phyloP scores from a whole-genome alignment of 2,329 filamentous ascomycete species.

The Trichoderma guizhouense region DNA sequence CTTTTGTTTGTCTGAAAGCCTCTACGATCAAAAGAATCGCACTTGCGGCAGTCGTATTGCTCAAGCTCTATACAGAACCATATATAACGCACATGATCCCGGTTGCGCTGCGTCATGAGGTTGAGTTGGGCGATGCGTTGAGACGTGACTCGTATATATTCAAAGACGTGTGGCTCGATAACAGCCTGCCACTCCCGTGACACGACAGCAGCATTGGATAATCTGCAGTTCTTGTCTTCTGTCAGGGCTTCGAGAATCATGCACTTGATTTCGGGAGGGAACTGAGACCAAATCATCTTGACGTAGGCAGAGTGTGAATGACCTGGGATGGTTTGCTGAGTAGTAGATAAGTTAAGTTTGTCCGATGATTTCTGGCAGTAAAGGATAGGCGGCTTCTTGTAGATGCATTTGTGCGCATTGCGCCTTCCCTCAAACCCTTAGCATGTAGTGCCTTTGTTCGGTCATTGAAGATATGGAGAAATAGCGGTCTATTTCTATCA shows the following conservation, averaged over 20 bases:
- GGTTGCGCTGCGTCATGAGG: slow-evolving; percentile 30
- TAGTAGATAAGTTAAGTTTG: neutral
- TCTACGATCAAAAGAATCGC: too few relatives aligned
- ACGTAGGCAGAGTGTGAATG: neutral
- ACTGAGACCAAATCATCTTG: slow-evolving; percentile 10
- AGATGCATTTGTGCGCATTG: neutral
- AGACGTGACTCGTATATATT: slow-evolving; percentile 30
- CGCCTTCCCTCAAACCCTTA: neutral
- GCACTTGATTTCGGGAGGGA: neutral
- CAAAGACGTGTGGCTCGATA: slow-evolving; percentile 31
- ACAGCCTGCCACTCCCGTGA: slow-evolving; percentile 32
- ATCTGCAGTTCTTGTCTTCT: slow-evolving; percentile 23
- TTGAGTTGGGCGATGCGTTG: slow-evolving; percentile 28
- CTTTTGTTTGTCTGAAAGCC: too few relatives aligned
- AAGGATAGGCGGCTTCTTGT: neutral
- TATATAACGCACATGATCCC: slow-evolving; percentile 25
- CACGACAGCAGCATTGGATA: slow-evolving; percentile 29
- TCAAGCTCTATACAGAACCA: slow-evolving; percentile 25
- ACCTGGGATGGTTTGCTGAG: neutral
- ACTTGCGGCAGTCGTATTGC: slow-evolving; percentile 21
- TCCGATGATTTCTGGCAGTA: neutral
- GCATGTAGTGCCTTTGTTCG: neutral
- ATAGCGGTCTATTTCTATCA: too few relatives aligned
- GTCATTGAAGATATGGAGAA: too few relatives aligned
- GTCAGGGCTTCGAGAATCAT: slow-evolving; percentile 24